A percentile compares a stretch with the other conserved stretches of the same genome.
These are phyloP conservation scores for Trichoderma sp. DNA, from an alignment of 2,329 filamentous ascomycete genomes.

Conservation along the genomic window DNA sequence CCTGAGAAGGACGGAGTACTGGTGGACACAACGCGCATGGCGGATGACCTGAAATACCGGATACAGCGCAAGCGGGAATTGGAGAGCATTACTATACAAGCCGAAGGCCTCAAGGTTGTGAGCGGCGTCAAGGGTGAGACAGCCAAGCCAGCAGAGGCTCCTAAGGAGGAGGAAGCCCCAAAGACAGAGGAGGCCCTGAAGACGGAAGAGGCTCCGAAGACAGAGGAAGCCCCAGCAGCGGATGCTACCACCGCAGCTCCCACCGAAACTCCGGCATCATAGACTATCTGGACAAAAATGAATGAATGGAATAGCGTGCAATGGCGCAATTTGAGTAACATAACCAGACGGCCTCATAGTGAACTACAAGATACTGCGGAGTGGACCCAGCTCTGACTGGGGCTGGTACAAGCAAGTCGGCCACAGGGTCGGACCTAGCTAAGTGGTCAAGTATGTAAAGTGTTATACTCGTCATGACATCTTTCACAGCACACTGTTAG, in stretches of 20 bases:
- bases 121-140: constrained; percentile 47
- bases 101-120: constrained; percentile 49
- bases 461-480: neutral
- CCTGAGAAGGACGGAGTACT: constrained; percentile 87
- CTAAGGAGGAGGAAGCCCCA: constrained; percentile 1
- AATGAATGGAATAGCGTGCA: neutral
- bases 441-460: neutral
- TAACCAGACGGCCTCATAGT: neutral
- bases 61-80: constrained; percentile 46
- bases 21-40: constrained; percentile 64
- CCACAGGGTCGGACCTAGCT: neutral
- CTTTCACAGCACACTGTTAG: neutral
- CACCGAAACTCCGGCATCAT: constrained; percentile 6
- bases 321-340: neutral
- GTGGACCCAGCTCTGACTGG: neutral
- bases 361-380: neutral
- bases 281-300: neutral
- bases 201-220: constrained; percentile 22
- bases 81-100: constrained; percentile 45
- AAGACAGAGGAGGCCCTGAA: neutral
- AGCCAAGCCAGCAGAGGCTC: constrained; percentile 21
- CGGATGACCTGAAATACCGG: constrained; percentile 59
- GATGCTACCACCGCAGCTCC: neutral
- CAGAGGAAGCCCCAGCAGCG: neutral
- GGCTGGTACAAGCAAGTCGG: neutral